These are phyloP conservation scores for Yarrowia divulgata DNA, from an alignment of 805 yeast genomes.

Conservation along the genomic window DNA sequence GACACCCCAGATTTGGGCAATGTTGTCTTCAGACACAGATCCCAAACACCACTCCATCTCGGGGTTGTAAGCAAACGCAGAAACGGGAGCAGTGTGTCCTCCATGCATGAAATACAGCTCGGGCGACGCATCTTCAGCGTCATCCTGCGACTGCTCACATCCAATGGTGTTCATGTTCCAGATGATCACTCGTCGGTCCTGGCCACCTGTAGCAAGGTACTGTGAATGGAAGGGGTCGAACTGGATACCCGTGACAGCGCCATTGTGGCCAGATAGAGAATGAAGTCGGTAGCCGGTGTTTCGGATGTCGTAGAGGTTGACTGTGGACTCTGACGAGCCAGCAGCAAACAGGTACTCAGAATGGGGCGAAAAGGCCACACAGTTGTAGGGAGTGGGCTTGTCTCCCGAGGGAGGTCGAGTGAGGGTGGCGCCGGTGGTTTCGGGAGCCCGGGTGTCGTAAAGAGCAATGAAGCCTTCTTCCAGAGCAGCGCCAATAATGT, in stretches of 20 bases:
- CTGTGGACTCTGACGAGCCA: constrained; percentile 75
- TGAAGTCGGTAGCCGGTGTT: constrained; percentile 65
- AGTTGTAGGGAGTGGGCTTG: constrained; percentile 58
- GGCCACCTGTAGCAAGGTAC: constrained; percentile 62
- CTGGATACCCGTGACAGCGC: constrained; percentile 61
- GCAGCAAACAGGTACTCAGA: constrained; percentile 66
- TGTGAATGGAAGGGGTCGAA: constrained; percentile 61
- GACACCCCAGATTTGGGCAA: constrained; percentile 70
- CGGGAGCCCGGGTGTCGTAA: constrained; percentile 59
- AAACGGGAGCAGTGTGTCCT: constrained; percentile 79
- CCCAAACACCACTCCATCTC: constrained; percentile 62
- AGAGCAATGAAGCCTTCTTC: constrained; percentile 71
- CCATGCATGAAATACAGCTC: constrained; percentile 82
- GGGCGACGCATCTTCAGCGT: constrained; percentile 71
- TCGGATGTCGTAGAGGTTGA: constrained; percentile 77
- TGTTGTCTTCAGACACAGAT: constrained; percentile 75
- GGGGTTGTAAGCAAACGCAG: constrained; percentile 74
- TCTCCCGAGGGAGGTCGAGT: constrained; percentile 56
- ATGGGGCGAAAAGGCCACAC: constrained; percentile 69
- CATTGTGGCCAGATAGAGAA: constrained; percentile 70
- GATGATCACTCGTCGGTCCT: constrained; percentile 72
- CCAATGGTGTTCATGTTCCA: constrained; percentile 76
- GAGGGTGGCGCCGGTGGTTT: constrained; percentile 50
- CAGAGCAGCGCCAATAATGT: constrained; percentile 70
- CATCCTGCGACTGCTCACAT: constrained; percentile 61